Evolutionary conservation across 352 stramenopile genomes (phyloP), one percentile per base, ranked within the genome.

Genomic region (Pythium folliculosum): DNA sequence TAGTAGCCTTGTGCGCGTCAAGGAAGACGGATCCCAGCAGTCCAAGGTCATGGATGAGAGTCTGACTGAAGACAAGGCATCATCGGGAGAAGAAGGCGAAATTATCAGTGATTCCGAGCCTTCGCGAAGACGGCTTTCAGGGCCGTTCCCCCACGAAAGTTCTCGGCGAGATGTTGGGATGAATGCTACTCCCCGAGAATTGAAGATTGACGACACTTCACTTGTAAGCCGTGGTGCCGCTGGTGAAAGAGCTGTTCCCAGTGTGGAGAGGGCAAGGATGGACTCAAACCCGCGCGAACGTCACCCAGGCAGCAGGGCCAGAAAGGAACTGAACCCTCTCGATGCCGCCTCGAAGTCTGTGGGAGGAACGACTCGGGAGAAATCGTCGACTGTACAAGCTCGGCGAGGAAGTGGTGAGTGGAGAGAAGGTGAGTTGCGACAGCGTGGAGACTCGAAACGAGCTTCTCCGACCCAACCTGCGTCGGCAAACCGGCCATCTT

Each of bases 341-440:
- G 40, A 52, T 5, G 16, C 45, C 32, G 22, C 32, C 13, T 37
- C 48, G 19, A 60, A 62, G 23, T 30, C 7, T 25, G 17, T 25
- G 19, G 7, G 37, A 1, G 35, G 19, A 35, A 3, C 54, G 17
- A 19, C 21, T 48, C 56, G 58, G 14, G 65, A 71, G 13, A 50
- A 50, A 30, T 17, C 37, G 7, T 45, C 38, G 2, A 30, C 23
- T 32, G 19, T 52, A 35, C 53, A 45, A 14, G 35, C 32, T 47
- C 57, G 67, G 19, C 55, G 59, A 63, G 60, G 50, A 23, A 69
- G 67, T 70, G 67, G 57, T 17, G 67, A 74, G 21, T 74, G 67
- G 62, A 66, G 53, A 27, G 67, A 70, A 13, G 32, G 51, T 5
- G 64, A 70, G 8, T 52, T 21, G 8, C 47, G 38, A 43, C 16